Evolutionary conservation across 1,284 basidiomycete genomes (phyloP).

Genomic region (Tranzscheliella williamsii): DNA sequence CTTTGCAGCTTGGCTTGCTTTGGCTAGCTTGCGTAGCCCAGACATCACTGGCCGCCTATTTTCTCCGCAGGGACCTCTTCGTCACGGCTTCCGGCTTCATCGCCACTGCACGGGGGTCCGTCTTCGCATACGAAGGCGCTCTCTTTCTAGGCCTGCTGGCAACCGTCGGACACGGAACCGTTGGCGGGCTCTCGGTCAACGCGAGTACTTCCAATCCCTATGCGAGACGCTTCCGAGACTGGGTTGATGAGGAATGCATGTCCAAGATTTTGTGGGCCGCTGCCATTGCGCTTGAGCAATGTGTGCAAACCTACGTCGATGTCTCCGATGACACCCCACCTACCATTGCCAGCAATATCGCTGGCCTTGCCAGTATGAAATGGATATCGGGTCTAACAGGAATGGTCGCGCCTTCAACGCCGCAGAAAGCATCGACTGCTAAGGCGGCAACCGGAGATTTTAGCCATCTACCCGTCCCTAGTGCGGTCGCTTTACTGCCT

Average conservation of each 20-base stretch:
- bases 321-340: slow-evolving; percentile 32
- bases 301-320: slow-evolving; percentile 18
- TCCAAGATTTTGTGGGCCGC: slow-evolving; percentile 21
- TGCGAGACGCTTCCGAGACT: slow-evolving; percentile 38
- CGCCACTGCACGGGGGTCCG: slow-evolving; percentile 19
- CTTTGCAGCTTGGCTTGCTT: slow-evolving; percentile 44
- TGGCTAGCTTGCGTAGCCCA: slow-evolving; percentile 42
- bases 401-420: slow-evolving; percentile 12
- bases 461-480: slow-evolving; percentile 24
- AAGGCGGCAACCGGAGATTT: slow-evolving; percentile 14
- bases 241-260: slow-evolving; percentile 45
- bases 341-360: slow-evolving; percentile 22
- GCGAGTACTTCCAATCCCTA: slow-evolving; percentile 39
- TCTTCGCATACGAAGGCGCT: slow-evolving; percentile 43
- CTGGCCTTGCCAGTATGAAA: slow-evolving; percentile 27
- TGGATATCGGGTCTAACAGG: slow-evolving; percentile 28
- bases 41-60: slow-evolving; percentile 52
- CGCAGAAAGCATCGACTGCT: slow-evolving; percentile 1
- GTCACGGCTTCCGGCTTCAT: slow-evolving; percentile 37
- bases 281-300: slow-evolving; percentile 22
- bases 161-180: slow-evolving; percentile 42
- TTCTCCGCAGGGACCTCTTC: slow-evolving; percentile 52
- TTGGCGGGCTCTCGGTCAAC: slow-evolving; percentile 22
- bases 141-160: slow-evolving; percentile 52
- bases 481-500: slow-evolving; percentile 30